Evolutionary conservation across 768 basidiomycete species (phyloP).

Genomic region (Tephrocybe sp.): DNA sequence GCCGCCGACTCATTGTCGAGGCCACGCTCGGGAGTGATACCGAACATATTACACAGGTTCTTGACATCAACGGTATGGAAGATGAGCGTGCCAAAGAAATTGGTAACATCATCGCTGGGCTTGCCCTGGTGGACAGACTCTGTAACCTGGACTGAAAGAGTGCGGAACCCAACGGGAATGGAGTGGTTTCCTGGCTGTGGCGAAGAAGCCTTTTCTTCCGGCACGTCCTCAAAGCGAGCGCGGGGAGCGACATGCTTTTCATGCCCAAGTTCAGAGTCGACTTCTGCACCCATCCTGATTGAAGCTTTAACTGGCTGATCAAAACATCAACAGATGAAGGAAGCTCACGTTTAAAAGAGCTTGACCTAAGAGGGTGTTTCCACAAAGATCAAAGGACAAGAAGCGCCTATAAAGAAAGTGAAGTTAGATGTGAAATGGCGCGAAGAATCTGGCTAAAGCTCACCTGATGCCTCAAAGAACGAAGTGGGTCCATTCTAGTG

Average conservation of each 20-base stretch:
- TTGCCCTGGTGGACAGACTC: conserved; percentile 2
- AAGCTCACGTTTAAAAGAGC: not conserved
- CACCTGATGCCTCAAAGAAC: not conserved
- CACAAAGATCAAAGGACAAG: not conserved
- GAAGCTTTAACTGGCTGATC: not conserved
- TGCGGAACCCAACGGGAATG: conserved; percentile 11
- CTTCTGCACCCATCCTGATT: not conserved
- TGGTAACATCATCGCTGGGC: not conserved
- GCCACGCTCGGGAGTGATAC: conserved; percentile 5
- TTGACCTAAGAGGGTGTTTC: not conserved
- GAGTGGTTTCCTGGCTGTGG: not conserved
- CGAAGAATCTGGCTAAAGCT: not conserved
- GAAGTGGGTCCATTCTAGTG: not conserved
- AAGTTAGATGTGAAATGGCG: not conserved
- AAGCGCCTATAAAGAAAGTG: not conserved
- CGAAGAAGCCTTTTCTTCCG: not conserved
- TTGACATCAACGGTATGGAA: conserved; percentile 8
- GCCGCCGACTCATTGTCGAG: conserved; percentile 4
- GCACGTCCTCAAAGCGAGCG: not conserved
- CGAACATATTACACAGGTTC: conserved; percentile 9
- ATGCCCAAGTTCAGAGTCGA: not conserved
- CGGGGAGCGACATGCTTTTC: not conserved
- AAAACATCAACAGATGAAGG: not conserved
- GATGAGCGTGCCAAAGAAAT: conserved; percentile 8
- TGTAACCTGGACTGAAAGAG: conserved; percentile 12